A percentile compares a stretch with the other conserved stretches of the same genome.
These are phyloP conservation scores for Boletus subcaerulescens DNA, from an alignment of 768 basidiomycete genomes.

Conservation along the genomic window DNA sequence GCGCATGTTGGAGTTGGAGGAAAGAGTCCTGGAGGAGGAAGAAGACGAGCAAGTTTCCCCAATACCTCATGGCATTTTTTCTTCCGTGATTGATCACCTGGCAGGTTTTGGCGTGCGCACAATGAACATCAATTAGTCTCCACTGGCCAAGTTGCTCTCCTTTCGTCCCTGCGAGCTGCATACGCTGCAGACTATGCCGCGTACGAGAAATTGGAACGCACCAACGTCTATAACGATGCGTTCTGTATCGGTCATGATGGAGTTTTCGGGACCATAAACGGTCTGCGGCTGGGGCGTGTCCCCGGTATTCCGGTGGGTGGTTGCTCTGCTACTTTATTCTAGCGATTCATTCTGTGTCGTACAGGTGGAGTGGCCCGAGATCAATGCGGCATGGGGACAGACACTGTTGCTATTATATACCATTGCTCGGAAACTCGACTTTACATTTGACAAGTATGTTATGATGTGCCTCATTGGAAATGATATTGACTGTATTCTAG, in stretches of 20 bases:
- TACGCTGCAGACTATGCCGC: constrained; percentile 75
- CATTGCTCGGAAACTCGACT: constrained; percentile 88
- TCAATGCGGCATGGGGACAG: constrained; percentile 98
- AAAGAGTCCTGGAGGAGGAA: constrained; percentile 74
- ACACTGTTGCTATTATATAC: constrained; percentile 89
- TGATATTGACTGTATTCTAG: constrained; percentile 39
- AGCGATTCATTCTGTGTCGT: constrained; percentile 9
- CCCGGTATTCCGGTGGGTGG: constrained; percentile 71
- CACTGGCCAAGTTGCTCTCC: constrained; percentile 65
- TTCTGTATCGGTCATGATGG: constrained; percentile 96
- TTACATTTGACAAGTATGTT: constrained; percentile 77
- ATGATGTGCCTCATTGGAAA: neutral
- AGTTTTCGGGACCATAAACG: constrained; percentile 97
- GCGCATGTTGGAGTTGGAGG: constrained; percentile 66
- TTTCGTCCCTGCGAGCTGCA: constrained; percentile 71
- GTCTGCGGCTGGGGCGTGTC: constrained; percentile 85
- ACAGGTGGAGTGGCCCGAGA: constrained; percentile 96
- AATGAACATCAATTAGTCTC: constrained; percentile 66
- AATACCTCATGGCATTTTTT: neutral
- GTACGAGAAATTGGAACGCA: constrained; percentile 81
- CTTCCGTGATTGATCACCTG: constrained; percentile 5
- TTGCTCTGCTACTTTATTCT: neutral
- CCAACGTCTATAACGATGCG: constrained; percentile 94
- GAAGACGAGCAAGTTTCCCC: constrained; percentile 68
- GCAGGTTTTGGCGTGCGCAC: constrained; percentile 79